Evolutionary conservation across 352 stramenopile genomes (phyloP).

Genomic region (Peronospora destructor): DNA sequence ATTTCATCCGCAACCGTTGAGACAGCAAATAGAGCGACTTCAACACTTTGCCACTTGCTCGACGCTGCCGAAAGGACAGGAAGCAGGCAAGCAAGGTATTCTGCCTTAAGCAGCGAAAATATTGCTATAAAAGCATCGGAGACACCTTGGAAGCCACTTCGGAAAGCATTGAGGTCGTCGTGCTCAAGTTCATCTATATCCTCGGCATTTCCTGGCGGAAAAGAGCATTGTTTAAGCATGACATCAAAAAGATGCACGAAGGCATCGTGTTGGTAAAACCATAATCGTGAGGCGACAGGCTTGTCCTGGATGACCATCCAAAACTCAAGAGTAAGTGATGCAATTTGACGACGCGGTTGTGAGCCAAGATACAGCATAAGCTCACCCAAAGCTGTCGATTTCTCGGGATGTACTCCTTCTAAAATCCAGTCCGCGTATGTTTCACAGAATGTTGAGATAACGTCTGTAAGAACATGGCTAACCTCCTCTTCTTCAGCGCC

Average conservation of each 20-base stretch:
- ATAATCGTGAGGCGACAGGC: conserved; percentile 42
- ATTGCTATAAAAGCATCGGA: conserved; percentile 46
- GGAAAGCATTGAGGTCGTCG: conserved; percentile 53
- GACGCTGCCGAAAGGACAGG: conserved; percentile 16
- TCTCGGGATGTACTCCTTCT: conserved; percentile 33
- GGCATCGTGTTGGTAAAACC: conserved; percentile 51
- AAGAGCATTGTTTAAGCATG: conserved; percentile 53
- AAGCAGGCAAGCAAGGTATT: conserved; percentile 40
- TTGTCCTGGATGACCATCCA: conserved; percentile 68
- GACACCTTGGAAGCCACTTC: conserved; percentile 52
- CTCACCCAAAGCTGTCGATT: conserved; percentile 39
- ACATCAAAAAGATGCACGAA: conserved; percentile 54
- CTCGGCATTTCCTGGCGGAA: conserved; percentile 27
- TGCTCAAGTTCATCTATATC: conserved; percentile 57
- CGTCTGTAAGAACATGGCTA: conserved; percentile 50
- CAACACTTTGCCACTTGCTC: conserved; percentile 43
- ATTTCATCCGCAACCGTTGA: conserved; percentile 52
- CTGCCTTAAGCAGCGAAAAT: conserved; percentile 47
- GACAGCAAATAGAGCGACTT: conserved; percentile 52
- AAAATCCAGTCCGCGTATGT: conserved; percentile 69
- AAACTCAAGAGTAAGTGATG: conserved; percentile 67
- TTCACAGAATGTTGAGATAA: conserved; percentile 62
- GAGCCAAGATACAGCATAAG: conserved; percentile 53
- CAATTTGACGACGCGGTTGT: conserved; percentile 62
- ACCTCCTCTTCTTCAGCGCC: conserved; percentile 45